Base-by-base conservation (phyloP, 2,329 filamentous ascomycete species). In the Pseudocercospora macadamiae region DNA sequence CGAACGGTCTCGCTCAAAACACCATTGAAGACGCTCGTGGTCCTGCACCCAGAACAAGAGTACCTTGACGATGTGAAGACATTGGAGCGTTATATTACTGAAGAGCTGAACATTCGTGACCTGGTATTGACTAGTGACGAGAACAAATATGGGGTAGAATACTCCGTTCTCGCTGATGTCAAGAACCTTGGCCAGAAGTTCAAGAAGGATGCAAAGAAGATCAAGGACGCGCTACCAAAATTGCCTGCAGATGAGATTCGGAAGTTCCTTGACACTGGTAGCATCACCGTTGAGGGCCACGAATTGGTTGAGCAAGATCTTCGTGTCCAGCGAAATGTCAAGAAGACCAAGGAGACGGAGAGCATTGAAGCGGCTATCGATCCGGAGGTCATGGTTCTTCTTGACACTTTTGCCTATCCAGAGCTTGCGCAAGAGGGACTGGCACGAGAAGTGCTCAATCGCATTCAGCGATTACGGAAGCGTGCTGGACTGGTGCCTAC, bases 171-270 rank as follows among this genome's bases (percentile, higher is more conserved):
- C 36, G 93, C 92, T 6, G 95, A 99, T 75, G 97, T 95, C 89
- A 92, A 95, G 12, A 89, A 90, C 2, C 83, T 99, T 14, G 95
- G 95, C 65, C 96, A 96, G 84, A 97, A 97, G 80, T 83, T 97
- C 67, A 96, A 96, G 83, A 97, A 96, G 77, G 93, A 97, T 70
- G 90, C 92, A 65, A 86, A 87, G 65, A 91, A 89, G 73, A 92
- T 97, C 67, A 96, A 96, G 81, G 96, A 93, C 78, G 92, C 90
- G 2, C 79, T 99, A 45, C 93, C 93, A 4, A 82, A 78, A 36
- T 80, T 99, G 49, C 89, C 84, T 18, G 93, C 88, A 66, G 86
- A 90, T 9, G 85, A 96, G 66, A 91, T 96, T 61, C 90, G 93
- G 73, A 79, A 80, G 36, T 99, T 92, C 73, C 80, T 95, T 37